These are phyloP conservation scores for Urostyla sp. DNA, from an alignment of 73 alveolate species.

Conservation along the genomic window DNA sequence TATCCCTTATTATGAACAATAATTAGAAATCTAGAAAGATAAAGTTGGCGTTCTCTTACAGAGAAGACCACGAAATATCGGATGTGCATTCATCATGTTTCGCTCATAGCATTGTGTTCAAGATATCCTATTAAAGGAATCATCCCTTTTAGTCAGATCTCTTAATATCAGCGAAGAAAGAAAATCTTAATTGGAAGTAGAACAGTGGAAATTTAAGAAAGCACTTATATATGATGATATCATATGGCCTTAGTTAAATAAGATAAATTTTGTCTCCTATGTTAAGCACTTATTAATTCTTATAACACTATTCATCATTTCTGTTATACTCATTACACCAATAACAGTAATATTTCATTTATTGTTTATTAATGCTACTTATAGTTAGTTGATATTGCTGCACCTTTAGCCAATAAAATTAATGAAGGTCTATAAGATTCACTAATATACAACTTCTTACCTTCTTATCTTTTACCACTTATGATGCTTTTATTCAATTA, in stretches of 20 bases:
- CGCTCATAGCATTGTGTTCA: no score
- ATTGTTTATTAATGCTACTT: no score
- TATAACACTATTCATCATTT: neutral
- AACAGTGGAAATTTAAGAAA: slow-evolving; percentile 20
- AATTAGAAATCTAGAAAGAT: no score
- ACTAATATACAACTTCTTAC: neutral
- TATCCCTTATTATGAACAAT: no score
- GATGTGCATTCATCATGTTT: no score
- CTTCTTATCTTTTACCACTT: slow-evolving; percentile 35
- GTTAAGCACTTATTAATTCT: slow-evolving; percentile 40
- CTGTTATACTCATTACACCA: slow-evolving; percentile 40
- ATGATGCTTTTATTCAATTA: slow-evolving; percentile 25
- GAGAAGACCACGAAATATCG: no score
- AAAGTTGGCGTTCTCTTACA: no score
- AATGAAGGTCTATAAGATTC: slow-evolving; percentile 1
- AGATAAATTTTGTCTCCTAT: slow-evolving; percentile 9
- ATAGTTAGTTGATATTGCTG: slow-evolving; percentile 3
- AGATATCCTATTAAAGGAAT: no score
- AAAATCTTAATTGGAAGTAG: slow-evolving; percentile 9
- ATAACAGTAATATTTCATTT: no score
- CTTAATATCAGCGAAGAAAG: slow-evolving; percentile 2
- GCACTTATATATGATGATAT: slow-evolving; percentile 32
- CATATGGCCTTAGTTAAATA: slow-evolving; percentile 42
- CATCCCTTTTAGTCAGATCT: slow-evolving; percentile 20
- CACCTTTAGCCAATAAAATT: slow-evolving; percentile 20